Evolutionary conservation across 2,329 filamentous ascomycete genomes (phyloP).

Genomic region (Claviceps pazoutovae): DNA sequence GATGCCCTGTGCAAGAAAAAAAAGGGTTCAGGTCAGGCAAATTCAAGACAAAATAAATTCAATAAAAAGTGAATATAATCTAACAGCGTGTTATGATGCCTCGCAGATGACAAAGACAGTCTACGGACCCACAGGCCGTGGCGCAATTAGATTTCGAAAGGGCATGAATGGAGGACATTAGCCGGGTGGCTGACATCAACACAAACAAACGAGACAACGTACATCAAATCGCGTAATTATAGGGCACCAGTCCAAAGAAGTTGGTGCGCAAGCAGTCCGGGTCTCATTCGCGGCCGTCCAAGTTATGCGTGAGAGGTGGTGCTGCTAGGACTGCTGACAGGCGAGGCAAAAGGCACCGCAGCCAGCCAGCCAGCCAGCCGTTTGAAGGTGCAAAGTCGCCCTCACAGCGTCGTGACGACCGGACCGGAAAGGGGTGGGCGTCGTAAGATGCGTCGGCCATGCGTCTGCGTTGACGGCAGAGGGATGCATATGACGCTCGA

Average conservation of each 20-base stretch:
- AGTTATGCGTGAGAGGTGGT: not conserved
- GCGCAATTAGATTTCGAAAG: constrained; percentile 3
- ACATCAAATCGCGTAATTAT: constrained; percentile 2
- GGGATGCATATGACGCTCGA: not conserved
- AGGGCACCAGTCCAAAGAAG: constrained; percentile 2
- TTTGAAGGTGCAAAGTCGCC: not conserved
- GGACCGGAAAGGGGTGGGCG: not conserved
- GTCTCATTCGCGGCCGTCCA: constrained; percentile 1
- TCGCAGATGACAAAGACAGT: not conserved
- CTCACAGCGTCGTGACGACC: not conserved
- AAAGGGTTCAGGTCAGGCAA: not conserved
- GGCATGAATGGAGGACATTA: not conserved
- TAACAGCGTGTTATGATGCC: not conserved
- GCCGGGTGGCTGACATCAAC: not conserved
- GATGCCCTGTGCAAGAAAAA: constrained; percentile 27
- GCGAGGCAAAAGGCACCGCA: not conserved
- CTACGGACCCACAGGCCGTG: not conserved
- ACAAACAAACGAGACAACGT: constrained; percentile 1
- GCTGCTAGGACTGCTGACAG: not conserved
- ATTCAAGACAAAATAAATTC: not conserved
- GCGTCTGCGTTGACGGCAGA: not conserved
- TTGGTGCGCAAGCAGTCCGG: constrained; percentile 1
- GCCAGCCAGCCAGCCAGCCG: not conserved
- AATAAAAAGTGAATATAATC: not conserved
- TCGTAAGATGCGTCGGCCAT: not conserved